Base-by-base conservation (phyloP, 495 filamentous ascomycete species). In the Cercophora samala region DNA sequence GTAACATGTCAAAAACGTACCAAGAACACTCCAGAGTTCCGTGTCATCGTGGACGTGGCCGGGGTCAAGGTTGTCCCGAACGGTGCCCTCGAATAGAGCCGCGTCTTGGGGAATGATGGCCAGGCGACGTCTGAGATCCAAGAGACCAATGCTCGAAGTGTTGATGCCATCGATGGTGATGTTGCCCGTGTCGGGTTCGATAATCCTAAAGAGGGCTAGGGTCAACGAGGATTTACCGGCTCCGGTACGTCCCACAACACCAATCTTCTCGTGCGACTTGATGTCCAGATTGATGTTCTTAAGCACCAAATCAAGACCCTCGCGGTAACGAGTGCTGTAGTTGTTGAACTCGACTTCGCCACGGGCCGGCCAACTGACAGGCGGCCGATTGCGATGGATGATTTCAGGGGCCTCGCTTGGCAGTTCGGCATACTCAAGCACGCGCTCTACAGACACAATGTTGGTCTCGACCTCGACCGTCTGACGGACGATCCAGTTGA, bases 401-500 rank as follows among this genome's bases (percentile, higher is more conserved):
- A 97, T 90, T 71, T 99, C 96, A 23, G 93, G 92, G 59, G 96
- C 95, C 80, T 99, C 96, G 77, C 91, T 95, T 29, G 95, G 95
- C 68, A 98, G 86, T 68, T 86, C 86, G 64, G 95, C 91, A 77
- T 99, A 99, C 79, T 99, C 96, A 66, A 98, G 88, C 54, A 98
- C 92, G 67, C 96, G 90, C 85, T 99, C 96, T 63, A 99, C 96
- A 13, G 96, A 97, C 65, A 99, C 94, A 68, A 98, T 98, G 79
- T 99, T 99, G 51, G 95, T 98, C 83, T 99, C 96, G 32, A 98
- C 96, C 79, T 99, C 96, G 18, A 99, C 96, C 4, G 95, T 97
- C 80, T 99, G 96, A 63, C 96, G 90, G 58, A 99, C 96, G 72
- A 99, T 97, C 95, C 95, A 99, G 81, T 99, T 99, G 68, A 99